phyloP scores from a whole-genome alignment of 73 alveolate genomes.

The Effrenium voratum region DNA sequence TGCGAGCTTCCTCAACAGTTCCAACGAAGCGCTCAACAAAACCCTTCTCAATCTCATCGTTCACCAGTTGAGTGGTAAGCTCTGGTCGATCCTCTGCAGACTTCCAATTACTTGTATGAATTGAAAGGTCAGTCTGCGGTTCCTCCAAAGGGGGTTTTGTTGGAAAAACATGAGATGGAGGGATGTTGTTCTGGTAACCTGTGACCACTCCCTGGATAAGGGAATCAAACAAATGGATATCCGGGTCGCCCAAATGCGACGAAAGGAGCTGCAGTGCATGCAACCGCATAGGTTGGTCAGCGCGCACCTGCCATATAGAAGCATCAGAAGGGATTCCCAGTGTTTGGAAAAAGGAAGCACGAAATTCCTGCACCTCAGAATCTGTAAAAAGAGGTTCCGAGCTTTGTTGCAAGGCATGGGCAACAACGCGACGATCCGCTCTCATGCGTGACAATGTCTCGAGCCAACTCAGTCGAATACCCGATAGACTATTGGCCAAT shows the following conservation, averaged over 20 bases:
- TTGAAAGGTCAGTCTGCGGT: neutral
- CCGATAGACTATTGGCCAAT: too few species aligned
- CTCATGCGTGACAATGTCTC: too few species aligned
- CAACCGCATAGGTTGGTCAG: neutral
- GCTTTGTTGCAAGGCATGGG: too few species aligned
- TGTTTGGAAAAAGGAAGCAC: too few species aligned
- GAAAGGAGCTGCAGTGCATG: neutral
- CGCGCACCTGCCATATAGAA: neutral
- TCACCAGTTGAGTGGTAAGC: neutral
- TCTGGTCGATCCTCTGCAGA: neutral
- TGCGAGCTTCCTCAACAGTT: neutral
- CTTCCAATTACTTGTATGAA: neutral
- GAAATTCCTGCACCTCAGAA: too few species aligned
- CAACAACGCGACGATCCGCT: too few species aligned
- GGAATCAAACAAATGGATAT: neutral
- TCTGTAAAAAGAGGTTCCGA: too few species aligned
- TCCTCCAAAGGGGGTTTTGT: too few species aligned
- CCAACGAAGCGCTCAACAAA: neutral
- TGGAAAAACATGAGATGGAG: neutral
- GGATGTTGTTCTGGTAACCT: neutral
- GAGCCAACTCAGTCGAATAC: too few species aligned
- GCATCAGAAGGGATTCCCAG: too few species aligned
- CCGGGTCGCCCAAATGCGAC: neutral
- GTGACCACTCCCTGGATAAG: neutral
- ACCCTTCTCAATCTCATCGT: neutral